These are phyloP conservation scores for Calycina marina DNA, from an alignment of 2,329 filamentous ascomycete genomes.

Conservation along the genomic window DNA sequence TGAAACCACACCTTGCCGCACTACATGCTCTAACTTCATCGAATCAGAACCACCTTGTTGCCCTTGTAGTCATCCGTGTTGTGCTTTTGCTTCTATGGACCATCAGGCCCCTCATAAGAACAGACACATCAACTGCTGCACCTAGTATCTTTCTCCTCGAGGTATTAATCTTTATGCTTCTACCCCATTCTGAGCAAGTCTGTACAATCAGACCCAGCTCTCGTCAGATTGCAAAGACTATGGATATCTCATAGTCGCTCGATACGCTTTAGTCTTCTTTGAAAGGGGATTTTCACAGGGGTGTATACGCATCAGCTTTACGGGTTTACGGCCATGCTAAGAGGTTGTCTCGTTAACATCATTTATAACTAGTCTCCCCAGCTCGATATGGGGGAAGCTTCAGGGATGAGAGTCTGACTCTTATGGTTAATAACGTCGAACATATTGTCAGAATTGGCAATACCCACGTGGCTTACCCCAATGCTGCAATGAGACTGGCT, in stretches of 20 bases:
- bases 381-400: slow-evolving; percentile 11
- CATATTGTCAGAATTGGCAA: slow-evolving; percentile 3
- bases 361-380: slow-evolving; percentile 19
- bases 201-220: slow-evolving; percentile 13
- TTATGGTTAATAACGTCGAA: slow-evolving; percentile 18
- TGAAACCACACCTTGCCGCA: background rate
- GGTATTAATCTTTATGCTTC: slow-evolving; percentile 7
- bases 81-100: background rate
- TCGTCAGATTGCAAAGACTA: background rate
- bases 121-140: slow-evolving; percentile 12
- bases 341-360: slow-evolving; percentile 16
- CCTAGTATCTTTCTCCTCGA: slow-evolving; percentile 10
- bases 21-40: background rate
- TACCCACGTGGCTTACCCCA: background rate
- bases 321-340: slow-evolving; percentile 14
- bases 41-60: background rate
- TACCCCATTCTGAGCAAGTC: slow-evolving; percentile 14
- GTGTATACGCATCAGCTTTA: slow-evolving; percentile 15
- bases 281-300: background rate
- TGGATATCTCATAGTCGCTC: background rate
- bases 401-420: slow-evolving; percentile 17
- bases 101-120: slow-evolving; percentile 1
- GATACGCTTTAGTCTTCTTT: background rate
- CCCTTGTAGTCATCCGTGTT: background rate
- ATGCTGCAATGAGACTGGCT: background rate